Base-by-base conservation (phyloP, 83 land plant species). In the Isoetes engelmannii region DNA sequence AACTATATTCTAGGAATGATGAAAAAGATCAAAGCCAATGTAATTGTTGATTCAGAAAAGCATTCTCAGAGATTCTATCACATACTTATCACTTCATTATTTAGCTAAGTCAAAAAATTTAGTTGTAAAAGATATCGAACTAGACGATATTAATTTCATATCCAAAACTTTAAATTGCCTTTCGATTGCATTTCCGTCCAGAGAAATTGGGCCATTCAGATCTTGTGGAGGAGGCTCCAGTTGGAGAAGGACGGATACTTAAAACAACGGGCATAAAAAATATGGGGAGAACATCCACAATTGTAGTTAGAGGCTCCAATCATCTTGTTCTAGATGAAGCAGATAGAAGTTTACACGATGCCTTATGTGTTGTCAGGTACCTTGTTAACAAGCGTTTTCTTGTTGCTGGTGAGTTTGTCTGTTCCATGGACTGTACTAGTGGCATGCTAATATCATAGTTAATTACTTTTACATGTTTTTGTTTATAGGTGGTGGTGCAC, bases 71-170 rank as follows among this genome's bases (percentile, higher is more conserved):
- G 98, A 93, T 77, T 92, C 96, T 3, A 96, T 93, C 41, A 93
- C 98, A 0, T 96, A 93, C 61, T 81, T 93, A 47, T 89, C 96
- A 0, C 65, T 93, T 59, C 98, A 93, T 80, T 93, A 87, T 62
- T 75, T 93, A 47, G 89, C 98, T 7, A 93, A 93, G 69, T 89
- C 96, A 3, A 93, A 90, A 84, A 93, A 89, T 67, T 56, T 89
- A 67, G 98, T 92, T 68, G 78, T 92, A 20, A 92, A 87, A 85
- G 96, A 92, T 71, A 89, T 92, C 21, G 98, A 92, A 78, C 75
- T 96, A 64, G 98, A 89, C 65, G 98, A 92, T 37, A 87, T 92
- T 72, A 96, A 92, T 80, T 92, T 92, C 68, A 83, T 92, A 42
- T 88, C 92, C 57, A 92, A 92, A 77, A 89, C 98, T 1, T 69